A percentile compares a stretch with the other conserved stretches of the same genome.
These are phyloP conservation scores for Ramichloridium luteum DNA, from an alignment of 2,329 filamentous ascomycete genomes.

Conservation along the genomic window DNA sequence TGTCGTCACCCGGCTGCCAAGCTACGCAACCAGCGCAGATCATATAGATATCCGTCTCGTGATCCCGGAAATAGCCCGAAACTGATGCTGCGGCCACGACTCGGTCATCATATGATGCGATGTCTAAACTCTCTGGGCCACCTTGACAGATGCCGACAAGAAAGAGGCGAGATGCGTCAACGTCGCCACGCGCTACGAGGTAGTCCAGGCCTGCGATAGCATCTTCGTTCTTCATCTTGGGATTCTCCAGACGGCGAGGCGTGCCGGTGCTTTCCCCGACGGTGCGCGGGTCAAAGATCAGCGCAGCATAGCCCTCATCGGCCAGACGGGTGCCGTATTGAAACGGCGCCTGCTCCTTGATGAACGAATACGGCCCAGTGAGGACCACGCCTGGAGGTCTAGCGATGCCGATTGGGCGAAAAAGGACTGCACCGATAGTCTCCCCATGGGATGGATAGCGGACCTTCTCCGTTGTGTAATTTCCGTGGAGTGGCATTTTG, in stretches of 20 bases:
- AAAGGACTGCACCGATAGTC: constrained; percentile 3
- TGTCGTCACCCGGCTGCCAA: constrained; percentile 3
- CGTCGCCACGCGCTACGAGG: constrained; percentile 2
- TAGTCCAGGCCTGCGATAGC: constrained; percentile 4
- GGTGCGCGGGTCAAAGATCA: constrained; percentile 7
- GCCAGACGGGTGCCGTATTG: constrained; percentile 6
- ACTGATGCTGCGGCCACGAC: constrained; percentile 4
- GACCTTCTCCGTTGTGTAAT: constrained; percentile 6
- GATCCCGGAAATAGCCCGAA: constrained; percentile 4
- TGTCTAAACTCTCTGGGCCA: constrained; percentile 3
- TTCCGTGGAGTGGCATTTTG: no score
- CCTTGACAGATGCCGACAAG: constrained; percentile 5
- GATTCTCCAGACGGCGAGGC: constrained; percentile 5
- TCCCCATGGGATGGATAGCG: constrained; percentile 5
- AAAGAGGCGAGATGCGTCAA: constrained; percentile 2
- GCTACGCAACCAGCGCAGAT: constrained; percentile 5
- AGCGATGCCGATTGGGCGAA: constrained; percentile 1
- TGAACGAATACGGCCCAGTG: constrained; percentile 7
- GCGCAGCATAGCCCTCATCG: constrained; percentile 5
- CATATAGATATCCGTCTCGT: constrained; percentile 5
- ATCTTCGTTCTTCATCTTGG: constrained; percentile 7
- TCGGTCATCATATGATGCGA: constrained; percentile 4
- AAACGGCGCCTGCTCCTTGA: constrained; percentile 6
- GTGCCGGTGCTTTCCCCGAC: constrained; percentile 4
- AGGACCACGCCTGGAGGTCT: constrained; percentile 5